These are phyloP conservation scores for Fusarium irregulare DNA, from an alignment of 2,329 filamentous ascomycete genomes.

Conservation along the genomic window DNA sequence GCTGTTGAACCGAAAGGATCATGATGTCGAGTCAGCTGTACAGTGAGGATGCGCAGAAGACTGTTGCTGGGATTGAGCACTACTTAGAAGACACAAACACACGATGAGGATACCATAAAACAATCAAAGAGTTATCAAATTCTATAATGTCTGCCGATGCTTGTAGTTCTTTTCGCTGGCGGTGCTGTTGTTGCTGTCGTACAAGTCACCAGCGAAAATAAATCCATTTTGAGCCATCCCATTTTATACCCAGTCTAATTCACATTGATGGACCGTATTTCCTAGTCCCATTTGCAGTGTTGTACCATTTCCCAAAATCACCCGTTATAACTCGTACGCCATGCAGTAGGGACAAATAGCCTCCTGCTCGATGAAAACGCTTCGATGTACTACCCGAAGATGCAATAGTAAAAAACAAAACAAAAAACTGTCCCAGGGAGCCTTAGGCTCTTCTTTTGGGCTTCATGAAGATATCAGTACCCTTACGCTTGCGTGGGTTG, in stretches of 20 bases:
- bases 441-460: constrained; percentile 53
- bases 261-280: background rate
- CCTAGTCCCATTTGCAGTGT: background rate
- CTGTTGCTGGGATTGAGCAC: background rate
- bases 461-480: constrained; percentile 63
- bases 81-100: constrained; percentile 3
- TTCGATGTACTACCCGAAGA: background rate
- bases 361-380: background rate
- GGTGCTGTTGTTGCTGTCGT: background rate
- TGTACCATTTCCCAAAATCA: constrained; percentile 1
- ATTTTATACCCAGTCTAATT: constrained; percentile 11
- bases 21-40: constrained; percentile 14
- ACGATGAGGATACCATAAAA: constrained; percentile 18
- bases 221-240: background rate
- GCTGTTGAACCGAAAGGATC: constrained; percentile 12
- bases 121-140: constrained; percentile 14
- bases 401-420: background rate
- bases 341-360: background rate
- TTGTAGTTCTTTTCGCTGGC: background rate
- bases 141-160: constrained; percentile 12
- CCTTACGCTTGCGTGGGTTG: constrained; percentile 56
- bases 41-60: background rate
- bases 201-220: background rate
- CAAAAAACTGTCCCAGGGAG: background rate
- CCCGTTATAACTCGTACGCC: constrained; percentile 3